phyloP scores from a whole-genome alignment of 2,329 filamentous ascomycete genomes.

The Fusarium sp. region DNA sequence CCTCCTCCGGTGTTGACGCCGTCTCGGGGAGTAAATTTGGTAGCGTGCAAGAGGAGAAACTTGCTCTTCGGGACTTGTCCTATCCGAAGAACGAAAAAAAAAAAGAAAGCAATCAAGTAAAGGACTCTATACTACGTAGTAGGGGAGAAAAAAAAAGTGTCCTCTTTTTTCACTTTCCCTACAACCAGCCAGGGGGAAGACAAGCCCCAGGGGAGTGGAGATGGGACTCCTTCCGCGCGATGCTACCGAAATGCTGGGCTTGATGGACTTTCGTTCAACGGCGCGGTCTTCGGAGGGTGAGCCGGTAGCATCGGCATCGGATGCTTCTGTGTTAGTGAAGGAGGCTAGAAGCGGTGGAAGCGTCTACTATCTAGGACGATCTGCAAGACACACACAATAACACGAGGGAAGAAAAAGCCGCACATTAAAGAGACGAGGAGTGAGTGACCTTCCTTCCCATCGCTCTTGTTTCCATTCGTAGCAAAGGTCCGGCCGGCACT shows the following conservation, averaged over 20 bases:
- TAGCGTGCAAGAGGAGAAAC: neutral
- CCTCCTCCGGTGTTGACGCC: neutral
- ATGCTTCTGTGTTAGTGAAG: neutral
- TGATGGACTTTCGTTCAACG: neutral
- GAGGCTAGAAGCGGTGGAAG: neutral
- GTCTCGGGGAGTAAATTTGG: neutral
- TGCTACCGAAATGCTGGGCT: neutral
- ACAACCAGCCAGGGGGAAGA: neutral
- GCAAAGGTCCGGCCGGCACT: neutral
- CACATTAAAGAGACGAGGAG: neutral
- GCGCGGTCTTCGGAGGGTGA: neutral
- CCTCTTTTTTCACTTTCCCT: neutral
- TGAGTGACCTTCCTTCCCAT: neutral
- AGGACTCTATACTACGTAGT: neutral
- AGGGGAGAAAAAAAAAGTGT: neutral
- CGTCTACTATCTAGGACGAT: neutral
- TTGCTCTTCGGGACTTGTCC: neutral
- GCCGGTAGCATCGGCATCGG: neutral
- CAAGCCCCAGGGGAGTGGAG: neutral
- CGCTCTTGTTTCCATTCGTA: neutral
- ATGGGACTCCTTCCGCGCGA: neutral
- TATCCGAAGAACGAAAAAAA: neutral
- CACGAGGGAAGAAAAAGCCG: neutral
- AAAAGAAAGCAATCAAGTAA: neutral
- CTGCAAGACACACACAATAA: neutral